Conservation (phyloP, 2,329 filamentous ascomycete species). For the Shiraia sp. region DNA sequence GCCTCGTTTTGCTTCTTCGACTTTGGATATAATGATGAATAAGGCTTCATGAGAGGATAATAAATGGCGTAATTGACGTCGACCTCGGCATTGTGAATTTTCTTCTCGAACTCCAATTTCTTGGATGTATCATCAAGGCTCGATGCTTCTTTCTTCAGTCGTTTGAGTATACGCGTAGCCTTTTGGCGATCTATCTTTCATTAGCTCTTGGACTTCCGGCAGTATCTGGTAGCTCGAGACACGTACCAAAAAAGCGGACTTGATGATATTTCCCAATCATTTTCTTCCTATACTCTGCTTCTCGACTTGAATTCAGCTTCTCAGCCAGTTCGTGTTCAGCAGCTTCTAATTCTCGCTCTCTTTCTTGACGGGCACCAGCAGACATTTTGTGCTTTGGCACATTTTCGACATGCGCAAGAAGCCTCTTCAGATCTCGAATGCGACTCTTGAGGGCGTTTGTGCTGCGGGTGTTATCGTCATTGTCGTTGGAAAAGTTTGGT, state of each 20-base stretch:
- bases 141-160: constrained; percentile 61
- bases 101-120: constrained; percentile 56
- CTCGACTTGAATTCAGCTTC: constrained; percentile 49
- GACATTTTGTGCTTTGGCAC: constrained; percentile 59
- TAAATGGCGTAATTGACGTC: constrained; percentile 76
- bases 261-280: constrained; percentile 84
- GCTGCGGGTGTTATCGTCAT: constrained; percentile 31
- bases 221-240: background rate
- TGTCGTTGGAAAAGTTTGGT: constrained; percentile 24
- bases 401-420: constrained; percentile 61
- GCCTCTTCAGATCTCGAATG: constrained; percentile 69
- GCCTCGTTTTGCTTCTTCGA: constrained; percentile 25
- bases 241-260: constrained; percentile 79
- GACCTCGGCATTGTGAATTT: constrained; percentile 71
- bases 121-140: constrained; percentile 55
- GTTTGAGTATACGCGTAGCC: constrained; percentile 68
- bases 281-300: constrained; percentile 64
- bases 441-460: constrained; percentile 71
- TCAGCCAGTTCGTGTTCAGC: constrained; percentile 65
- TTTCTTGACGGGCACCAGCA: constrained; percentile 67
- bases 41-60: constrained; percentile 71
- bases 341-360: constrained; percentile 72
- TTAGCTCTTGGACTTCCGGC: constrained; percentile 13
- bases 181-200: constrained; percentile 67
- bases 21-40: constrained; percentile 62